A percentile compares a stretch with the other conserved stretches of the same genome.
These are phyloP conservation scores for Plasmodium yoelii DNA, from an alignment of 169 alveolate species.

Conservation along the genomic window DNA sequence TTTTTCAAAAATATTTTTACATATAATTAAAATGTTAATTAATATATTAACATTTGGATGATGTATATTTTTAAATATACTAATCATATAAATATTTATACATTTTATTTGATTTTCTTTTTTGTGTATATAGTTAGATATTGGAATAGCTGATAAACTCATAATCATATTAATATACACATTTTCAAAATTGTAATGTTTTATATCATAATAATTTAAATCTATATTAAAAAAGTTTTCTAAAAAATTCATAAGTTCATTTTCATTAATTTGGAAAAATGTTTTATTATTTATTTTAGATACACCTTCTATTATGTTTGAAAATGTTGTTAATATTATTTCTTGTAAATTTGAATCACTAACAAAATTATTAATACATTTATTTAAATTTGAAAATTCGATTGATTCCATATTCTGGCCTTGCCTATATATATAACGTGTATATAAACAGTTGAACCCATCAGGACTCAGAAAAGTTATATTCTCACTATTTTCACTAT, in stretches of 20 bases:
- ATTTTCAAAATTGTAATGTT: constrained; percentile 33
- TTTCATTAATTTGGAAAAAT: constrained; percentile 51
- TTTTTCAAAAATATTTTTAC: constrained; percentile 68
- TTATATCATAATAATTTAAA: constrained; percentile 34
- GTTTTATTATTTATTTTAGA: constrained; percentile 39
- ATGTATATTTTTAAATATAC: constrained; percentile 42
- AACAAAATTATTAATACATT: neutral
- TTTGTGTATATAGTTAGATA: constrained; percentile 44
- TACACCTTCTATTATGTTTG: constrained; percentile 45
- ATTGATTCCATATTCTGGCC: neutral
- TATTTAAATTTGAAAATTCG: no score
- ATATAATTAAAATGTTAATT: constrained; percentile 31
- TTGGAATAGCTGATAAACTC: constrained; percentile 31
- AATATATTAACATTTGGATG: constrained; percentile 53
- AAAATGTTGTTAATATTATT: constrained; percentile 16
- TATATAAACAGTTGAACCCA: neutral
- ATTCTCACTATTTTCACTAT: no score
- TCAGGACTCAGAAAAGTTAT: no score
- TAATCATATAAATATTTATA: constrained; percentile 22
- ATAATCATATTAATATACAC: constrained; percentile 32
- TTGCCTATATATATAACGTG: neutral
- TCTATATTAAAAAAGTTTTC: constrained; percentile 29
- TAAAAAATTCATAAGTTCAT: constrained; percentile 40
- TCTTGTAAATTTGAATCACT: constrained; percentile 9
- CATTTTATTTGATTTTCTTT: constrained; percentile 51